Conservation (phyloP, 805 yeast species). For the Kazachstania bromeliacearum region DNA sequence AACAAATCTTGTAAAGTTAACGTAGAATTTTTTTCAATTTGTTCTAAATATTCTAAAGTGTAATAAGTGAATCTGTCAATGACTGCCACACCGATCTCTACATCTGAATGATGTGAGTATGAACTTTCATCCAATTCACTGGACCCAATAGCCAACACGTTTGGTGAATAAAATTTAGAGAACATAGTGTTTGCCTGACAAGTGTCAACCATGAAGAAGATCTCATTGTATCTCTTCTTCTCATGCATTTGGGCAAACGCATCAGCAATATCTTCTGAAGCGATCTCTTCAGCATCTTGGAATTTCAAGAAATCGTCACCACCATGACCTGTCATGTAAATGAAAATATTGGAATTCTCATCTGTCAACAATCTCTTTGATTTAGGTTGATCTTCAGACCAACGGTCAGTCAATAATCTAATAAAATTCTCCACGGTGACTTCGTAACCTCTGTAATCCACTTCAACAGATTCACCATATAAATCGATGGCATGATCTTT, state of each 20-base stretch:
- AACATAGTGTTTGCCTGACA: constrained; percentile 99
- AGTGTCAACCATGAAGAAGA: constrained; percentile 95
- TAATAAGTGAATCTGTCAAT: constrained; percentile 93
- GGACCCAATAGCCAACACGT: constrained; percentile 86
- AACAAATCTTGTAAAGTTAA: constrained; percentile 75
- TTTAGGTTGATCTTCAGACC: constrained; percentile 91
- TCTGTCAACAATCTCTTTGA: constrained; percentile 86
- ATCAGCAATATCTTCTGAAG: constrained; percentile 91
- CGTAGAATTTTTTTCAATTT: constrained; percentile 64
- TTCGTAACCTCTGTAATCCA: constrained; percentile 94
- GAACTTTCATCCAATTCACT: constrained; percentile 81
- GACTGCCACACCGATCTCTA: constrained; percentile 94
- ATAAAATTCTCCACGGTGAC: constrained; percentile 96
- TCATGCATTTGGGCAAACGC: constrained; percentile 97
- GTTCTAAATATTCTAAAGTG: constrained; percentile 80
- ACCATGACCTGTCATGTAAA: constrained; percentile 97
- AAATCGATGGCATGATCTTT: constrained; percentile 85
- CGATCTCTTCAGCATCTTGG: constrained; percentile 97
- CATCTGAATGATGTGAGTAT: constrained; percentile 91
- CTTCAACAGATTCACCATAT: constrained; percentile 91
- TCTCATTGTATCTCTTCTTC: constrained; percentile 88
- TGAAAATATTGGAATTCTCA: constrained; percentile 86
- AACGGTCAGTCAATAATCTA: constrained; percentile 85
- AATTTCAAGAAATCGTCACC: constrained; percentile 95
- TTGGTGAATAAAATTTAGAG: constrained; percentile 84